Evolutionary conservation across 768 basidiomycete species (phyloP).

Genomic region (Termitomyces sp.): DNA sequence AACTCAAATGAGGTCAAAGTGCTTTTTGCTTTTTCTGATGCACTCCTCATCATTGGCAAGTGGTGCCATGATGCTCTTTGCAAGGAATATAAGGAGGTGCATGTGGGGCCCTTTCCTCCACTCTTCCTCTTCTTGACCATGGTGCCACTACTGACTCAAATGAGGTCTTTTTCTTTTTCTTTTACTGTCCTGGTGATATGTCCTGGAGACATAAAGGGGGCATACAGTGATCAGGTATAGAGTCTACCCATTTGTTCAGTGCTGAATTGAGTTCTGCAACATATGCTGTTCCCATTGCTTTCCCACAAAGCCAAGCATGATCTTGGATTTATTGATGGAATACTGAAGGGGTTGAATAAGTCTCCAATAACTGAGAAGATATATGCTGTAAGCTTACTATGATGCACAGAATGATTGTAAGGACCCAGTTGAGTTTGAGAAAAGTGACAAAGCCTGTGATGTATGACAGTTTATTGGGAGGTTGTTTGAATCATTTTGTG

Average conservation of each 20-base stretch:
- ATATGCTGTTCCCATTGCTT: conserved; percentile 59
- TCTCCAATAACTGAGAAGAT: background rate
- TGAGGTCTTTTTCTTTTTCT: too few relatives aligned
- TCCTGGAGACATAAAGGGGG: background rate
- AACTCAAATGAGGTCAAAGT: too few relatives aligned
- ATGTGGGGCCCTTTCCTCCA: too few relatives aligned
- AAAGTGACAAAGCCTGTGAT: conserved; percentile 51
- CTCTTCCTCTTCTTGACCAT: too few relatives aligned
- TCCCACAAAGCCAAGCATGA: conserved; percentile 57
- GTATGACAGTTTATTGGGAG: conserved; percentile 51
- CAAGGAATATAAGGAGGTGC: too few relatives aligned
- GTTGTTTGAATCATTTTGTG: conserved; percentile 62
- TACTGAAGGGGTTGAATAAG: conserved; percentile 79
- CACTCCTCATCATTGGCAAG: too few relatives aligned
- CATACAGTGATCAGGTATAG: conserved; percentile 56
- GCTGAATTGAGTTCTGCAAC: conserved; percentile 70
- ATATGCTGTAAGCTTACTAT: conserved; percentile 36
- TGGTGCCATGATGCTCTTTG: too few relatives aligned
- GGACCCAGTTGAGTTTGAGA: conserved; percentile 57
- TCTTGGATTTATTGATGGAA: conserved; percentile 74
- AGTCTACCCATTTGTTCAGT: conserved; percentile 67
- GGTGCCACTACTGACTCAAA: too few relatives aligned
- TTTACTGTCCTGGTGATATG: too few relatives aligned
- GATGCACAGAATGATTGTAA: conserved; percentile 58
- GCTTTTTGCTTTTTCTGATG: too few relatives aligned